Percentiles rank a stretch among this genome's conserved stretches.
These are phyloP conservation scores for Escallonia rubra DNA, from an alignment of 129 eudicot genomes.

Conservation along the genomic window DNA sequence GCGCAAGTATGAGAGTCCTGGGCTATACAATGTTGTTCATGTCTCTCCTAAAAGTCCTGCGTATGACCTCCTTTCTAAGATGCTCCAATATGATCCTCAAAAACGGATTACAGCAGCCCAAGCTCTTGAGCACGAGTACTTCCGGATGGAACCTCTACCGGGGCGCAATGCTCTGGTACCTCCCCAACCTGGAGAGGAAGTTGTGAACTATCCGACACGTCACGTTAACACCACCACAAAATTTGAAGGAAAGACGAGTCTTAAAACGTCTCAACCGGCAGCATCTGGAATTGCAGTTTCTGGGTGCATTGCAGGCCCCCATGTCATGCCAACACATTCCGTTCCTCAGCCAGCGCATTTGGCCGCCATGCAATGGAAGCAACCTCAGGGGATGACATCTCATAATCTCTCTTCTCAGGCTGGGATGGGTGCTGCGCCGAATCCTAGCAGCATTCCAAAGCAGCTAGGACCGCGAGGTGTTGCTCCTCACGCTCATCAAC, in stretches of 20 bases:
- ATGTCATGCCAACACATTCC: constrained; percentile 58
- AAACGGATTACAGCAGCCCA: constrained; percentile 94
- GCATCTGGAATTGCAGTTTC: constrained; percentile 63
- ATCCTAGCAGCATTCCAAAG: constrained; percentile 81
- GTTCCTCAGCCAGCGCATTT: constrained; percentile 72
- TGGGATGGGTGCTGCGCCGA: constrained; percentile 75
- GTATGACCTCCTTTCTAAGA: constrained; percentile 93
- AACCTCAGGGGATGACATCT: constrained; percentile 73
- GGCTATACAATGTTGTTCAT: constrained; percentile 88
- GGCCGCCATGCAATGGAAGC: constrained; percentile 83
- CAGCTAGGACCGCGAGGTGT: constrained; percentile 57
- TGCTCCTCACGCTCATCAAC: constrained; percentile 74
- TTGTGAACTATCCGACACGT: constrained; percentile 79
- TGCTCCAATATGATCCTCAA: constrained; percentile 97
- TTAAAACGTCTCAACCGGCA: constrained; percentile 82
- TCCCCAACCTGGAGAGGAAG: constrained; percentile 86
- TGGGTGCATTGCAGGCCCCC: constrained; percentile 64
- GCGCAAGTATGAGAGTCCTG: constrained; percentile 90
- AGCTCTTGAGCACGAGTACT: constrained; percentile 99
- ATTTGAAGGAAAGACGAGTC: constrained; percentile 90
- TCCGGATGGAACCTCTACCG: constrained; percentile 91
- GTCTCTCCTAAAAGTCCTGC: constrained; percentile 85
- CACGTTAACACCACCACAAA: constrained; percentile 91
- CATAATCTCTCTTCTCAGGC: constrained; percentile 84
- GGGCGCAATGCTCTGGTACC: constrained; percentile 95